phyloP scores from a whole-genome alignment of 495 filamentous ascomycete genomes.

The Podospora didyma region DNA sequence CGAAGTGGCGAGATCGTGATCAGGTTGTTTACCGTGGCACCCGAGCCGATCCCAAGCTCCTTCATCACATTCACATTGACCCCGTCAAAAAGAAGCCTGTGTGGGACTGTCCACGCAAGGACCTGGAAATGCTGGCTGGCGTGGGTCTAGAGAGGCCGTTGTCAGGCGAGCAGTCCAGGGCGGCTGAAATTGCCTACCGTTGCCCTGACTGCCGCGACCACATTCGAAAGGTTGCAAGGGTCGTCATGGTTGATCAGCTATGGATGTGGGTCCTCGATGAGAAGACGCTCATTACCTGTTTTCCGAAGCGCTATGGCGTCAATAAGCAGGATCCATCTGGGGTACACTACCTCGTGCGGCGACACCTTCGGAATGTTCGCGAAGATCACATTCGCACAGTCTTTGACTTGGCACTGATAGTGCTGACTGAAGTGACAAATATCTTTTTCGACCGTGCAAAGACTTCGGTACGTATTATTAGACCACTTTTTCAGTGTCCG shows the following conservation, averaged over 20 bases:
- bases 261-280: conserved; percentile 72
- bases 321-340: conserved; percentile 64
- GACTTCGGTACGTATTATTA: conserved; percentile 24
- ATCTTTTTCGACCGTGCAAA: conserved; percentile 61
- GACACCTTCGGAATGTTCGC: conserved; percentile 20
- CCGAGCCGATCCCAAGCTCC: conserved; percentile 21
- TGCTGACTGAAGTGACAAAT: conserved; percentile 61
- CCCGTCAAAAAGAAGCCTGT: background rate
- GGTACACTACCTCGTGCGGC: conserved; percentile 56
- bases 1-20: conserved; percentile 56
- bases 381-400: conserved; percentile 62
- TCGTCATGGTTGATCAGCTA: conserved; percentile 74
- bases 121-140: too few species aligned
- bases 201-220: conserved; percentile 31
- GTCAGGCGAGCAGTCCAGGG: background rate
- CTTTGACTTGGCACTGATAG: conserved; percentile 62
- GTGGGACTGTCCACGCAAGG: too few species aligned
- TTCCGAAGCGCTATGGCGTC: conserved; percentile 63
- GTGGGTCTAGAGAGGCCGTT: too few species aligned
- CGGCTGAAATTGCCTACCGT: background rate
- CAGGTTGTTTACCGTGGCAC: conserved; percentile 61
- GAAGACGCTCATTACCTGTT: conserved; percentile 62
- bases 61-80: background rate
- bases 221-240: conserved; percentile 48
- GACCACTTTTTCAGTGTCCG: too few species aligned